Evolutionary conservation across 225 moss, liverwort and hornwort species (phyloP).

Genomic region (Sphagnum tenellum): DNA sequence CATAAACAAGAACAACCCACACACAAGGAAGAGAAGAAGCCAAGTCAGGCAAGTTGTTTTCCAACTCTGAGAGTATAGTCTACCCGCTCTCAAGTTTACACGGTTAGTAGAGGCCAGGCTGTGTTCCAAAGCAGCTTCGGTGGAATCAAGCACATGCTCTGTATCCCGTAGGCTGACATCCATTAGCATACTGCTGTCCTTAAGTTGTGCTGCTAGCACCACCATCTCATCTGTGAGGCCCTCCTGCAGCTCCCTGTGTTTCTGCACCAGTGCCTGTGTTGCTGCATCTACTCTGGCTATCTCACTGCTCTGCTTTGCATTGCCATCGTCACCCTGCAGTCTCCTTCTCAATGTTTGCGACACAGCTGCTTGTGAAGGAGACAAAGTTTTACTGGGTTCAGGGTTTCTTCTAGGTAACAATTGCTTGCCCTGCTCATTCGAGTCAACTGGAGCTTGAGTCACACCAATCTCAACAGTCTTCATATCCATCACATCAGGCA

Average conservation of each 20-base stretch:
- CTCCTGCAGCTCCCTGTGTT: constrained; percentile 80
- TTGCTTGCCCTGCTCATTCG: background rate
- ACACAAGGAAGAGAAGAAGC: constrained; percentile 65
- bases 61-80: constrained; percentile 69
- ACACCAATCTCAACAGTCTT: constrained; percentile 6
- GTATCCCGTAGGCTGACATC: constrained; percentile 77
- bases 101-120: constrained; percentile 79
- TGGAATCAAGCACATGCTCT: constrained; percentile 59
- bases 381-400: constrained; percentile 2
- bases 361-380: background rate
- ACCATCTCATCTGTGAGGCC: constrained; percentile 93
- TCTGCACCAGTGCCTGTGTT: constrained; percentile 50
- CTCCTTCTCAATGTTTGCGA: constrained; percentile 53
- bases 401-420: background rate
- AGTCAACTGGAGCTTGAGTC: background rate
- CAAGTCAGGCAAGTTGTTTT: constrained; percentile 86
- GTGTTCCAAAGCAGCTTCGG: constrained; percentile 74
- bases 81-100: constrained; percentile 58
- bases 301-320: constrained; percentile 8
- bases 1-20: constrained; percentile 86
- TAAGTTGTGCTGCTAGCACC: constrained; percentile 61
- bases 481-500: background rate
- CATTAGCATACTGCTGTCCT: constrained; percentile 80
- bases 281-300: constrained; percentile 44
- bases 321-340: constrained; percentile 34